A percentile compares a stretch with the other conserved stretches of the same genome.
phyloP scores from a whole-genome alignment of 352 stramenopile genomes.

The Hyaloperonospora arabidopsidis region DNA sequence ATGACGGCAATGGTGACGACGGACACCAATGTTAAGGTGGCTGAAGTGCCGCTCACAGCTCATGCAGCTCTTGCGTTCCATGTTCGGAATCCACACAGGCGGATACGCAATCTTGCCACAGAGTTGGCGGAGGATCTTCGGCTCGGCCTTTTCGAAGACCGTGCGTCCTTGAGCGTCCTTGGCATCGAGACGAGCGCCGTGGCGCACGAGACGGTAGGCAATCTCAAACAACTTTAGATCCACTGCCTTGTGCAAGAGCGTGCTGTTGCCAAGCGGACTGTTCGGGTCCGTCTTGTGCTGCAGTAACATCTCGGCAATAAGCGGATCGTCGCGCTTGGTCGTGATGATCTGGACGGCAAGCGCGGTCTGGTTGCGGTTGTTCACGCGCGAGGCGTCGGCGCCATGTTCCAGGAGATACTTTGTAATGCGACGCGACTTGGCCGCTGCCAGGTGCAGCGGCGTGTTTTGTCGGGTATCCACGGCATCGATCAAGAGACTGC shows the following conservation, averaged over 20 bases:
- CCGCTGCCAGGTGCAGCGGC: slow-evolving; percentile 64
- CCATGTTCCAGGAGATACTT: slow-evolving; percentile 75
- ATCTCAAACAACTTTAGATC: slow-evolving; percentile 68
- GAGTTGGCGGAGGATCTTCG: slow-evolving; percentile 62
- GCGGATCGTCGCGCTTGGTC: slow-evolving; percentile 59
- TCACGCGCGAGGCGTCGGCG: slow-evolving; percentile 50
- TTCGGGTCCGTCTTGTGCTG: slow-evolving; percentile 72
- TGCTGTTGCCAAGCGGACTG: slow-evolving; percentile 49
- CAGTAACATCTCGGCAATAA: slow-evolving; percentile 75
- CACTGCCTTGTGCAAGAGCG: slow-evolving; percentile 65
- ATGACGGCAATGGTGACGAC: slow-evolving; percentile 81
- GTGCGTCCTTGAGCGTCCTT: slow-evolving; percentile 73
- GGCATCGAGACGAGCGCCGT: slow-evolving; percentile 64
- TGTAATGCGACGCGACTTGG: slow-evolving; percentile 75
- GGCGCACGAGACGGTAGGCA: slow-evolving; percentile 62
- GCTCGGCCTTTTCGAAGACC: slow-evolving; percentile 81
- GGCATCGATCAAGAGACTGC: slow-evolving; percentile 53
- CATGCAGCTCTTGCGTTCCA: slow-evolving; percentile 71
- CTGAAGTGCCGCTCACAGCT: slow-evolving; percentile 70
- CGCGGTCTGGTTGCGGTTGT: slow-evolving; percentile 64
- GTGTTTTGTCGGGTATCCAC: slow-evolving; percentile 72
- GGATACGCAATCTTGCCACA: slow-evolving; percentile 69
- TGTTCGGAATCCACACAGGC: slow-evolving; percentile 75
- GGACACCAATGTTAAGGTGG: slow-evolving; percentile 47
- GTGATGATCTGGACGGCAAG: slow-evolving; percentile 77